These are phyloP conservation scores for Aspergillus piperis DNA, from an alignment of 2,329 filamentous ascomycete genomes.

Conservation along the genomic window DNA sequence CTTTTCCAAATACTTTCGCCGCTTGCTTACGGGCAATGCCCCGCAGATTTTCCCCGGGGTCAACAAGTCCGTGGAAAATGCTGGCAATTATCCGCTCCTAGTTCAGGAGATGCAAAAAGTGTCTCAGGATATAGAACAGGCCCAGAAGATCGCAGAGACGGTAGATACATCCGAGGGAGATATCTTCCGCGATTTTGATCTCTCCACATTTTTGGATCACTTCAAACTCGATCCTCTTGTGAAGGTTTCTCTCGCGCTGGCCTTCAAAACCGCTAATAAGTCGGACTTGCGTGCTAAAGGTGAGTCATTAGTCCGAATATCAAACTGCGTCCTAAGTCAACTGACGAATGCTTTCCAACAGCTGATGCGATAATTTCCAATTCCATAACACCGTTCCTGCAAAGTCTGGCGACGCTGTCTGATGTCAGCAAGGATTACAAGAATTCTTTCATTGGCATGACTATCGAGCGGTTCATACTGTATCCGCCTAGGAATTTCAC, in stretches of 20 bases:
- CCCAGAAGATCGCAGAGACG: conserved; percentile 87
- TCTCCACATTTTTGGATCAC: conserved; percentile 93
- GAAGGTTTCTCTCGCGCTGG: conserved; percentile 83
- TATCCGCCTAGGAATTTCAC: conserved; percentile 85
- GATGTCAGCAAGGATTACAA: conserved; percentile 66
- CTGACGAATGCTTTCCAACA: conserved; percentile 40
- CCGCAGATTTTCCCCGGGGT: conserved; percentile 83
- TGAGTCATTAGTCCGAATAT: conserved; percentile 43
- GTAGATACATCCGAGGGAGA: conserved; percentile 90
- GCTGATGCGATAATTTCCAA: conserved; percentile 87
- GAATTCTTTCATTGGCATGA: conserved; percentile 71
- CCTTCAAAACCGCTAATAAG: conserved; percentile 81
- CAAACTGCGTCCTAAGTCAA: conserved; percentile 1
- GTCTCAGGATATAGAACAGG: conserved; percentile 75
- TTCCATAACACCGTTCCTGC: conserved; percentile 75
- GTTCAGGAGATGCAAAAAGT: conserved; percentile 84
- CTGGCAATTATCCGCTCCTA: conserved; percentile 81
- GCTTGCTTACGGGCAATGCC: conserved; percentile 88
- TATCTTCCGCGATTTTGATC: conserved; percentile 91
- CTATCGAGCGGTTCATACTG: conserved; percentile 84
- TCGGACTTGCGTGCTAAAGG: conserved; percentile 87
- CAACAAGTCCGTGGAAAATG: conserved; percentile 70
- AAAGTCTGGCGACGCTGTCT: conserved; percentile 68
- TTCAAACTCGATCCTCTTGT: conserved; percentile 89
- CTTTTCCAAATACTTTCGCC: conserved; percentile 91